Evolutionary conservation across 768 basidiomycete species (phyloP).

Genomic region (Tylopilus subfusipes): DNA sequence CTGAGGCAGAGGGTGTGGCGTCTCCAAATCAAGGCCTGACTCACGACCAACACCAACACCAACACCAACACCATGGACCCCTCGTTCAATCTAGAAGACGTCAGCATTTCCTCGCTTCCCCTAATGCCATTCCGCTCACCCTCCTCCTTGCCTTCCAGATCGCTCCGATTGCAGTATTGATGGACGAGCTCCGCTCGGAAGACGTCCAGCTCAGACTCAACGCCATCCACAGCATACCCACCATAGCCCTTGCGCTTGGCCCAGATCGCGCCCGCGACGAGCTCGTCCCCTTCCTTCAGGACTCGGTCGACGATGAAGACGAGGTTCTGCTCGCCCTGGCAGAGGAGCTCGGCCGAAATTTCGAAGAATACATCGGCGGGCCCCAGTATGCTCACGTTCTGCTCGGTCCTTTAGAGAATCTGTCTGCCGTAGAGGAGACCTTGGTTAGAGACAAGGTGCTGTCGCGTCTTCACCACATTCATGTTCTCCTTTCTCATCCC

Average conservation of each 20-base stretch:
- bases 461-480: not conserved
- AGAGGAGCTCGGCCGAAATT: slow-evolving; percentile 88
- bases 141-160: slow-evolving; percentile 46
- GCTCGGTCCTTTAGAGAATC: slow-evolving; percentile 89
- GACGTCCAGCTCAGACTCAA: slow-evolving; percentile 95
- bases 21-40: slow-evolving; percentile 10
- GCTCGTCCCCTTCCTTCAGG: slow-evolving; percentile 94
- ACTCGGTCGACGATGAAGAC: slow-evolving; percentile 99
- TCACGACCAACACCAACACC: too few relatives aligned
- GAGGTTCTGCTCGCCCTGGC: slow-evolving; percentile 94
- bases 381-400: slow-evolving; percentile 81
- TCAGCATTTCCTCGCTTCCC: slow-evolving; percentile 32
- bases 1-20: slow-evolving; percentile 21
- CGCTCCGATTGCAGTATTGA: slow-evolving; percentile 92
- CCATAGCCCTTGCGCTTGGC: slow-evolving; percentile 95
- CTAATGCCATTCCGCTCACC: slow-evolving; percentile 11
- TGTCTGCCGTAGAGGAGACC: slow-evolving; percentile 96
- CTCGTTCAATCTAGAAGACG: slow-evolving; percentile 66
- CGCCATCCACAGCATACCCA: slow-evolving; percentile 95
- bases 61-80: slow-evolving; percentile 56
- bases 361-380: slow-evolving; percentile 94
- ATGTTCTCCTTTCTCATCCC: slow-evolving; percentile 1
- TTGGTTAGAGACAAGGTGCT: slow-evolving; percentile 94
- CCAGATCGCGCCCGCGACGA: slow-evolving; percentile 94
- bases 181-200: slow-evolving; percentile 97